A percentile compares a stretch with the other conserved stretches of the same genome.
phyloP scores from a whole-genome alignment of 345 rosid genomes.

The Populus nigra region DNA sequence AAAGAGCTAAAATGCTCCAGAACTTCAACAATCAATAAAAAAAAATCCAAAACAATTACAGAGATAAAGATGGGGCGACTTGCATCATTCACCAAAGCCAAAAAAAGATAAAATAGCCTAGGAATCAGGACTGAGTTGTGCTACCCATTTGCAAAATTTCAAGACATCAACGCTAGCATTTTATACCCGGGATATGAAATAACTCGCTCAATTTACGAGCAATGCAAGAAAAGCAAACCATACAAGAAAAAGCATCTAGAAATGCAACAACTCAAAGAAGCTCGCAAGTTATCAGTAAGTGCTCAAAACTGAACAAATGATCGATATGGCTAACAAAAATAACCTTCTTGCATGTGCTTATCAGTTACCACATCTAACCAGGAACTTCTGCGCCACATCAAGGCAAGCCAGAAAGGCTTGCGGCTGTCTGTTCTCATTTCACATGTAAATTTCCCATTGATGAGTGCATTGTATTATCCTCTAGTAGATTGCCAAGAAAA shows the following conservation, averaged over 20 bases:
- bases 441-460: conserved; percentile 1
- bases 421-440: conserved; percentile 2
- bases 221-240: conserved; percentile 15
- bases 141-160: neutral
- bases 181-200: neutral
- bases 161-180: neutral
- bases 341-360: conserved; percentile 11
- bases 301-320: conserved; percentile 7
- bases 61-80: neutral
- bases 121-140: neutral
- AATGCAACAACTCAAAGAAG: conserved; percentile 11
- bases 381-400: conserved; percentile 8
- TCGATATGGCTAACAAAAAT: conserved; percentile 6
- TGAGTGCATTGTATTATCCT: conserved; percentile 7
- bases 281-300: conserved; percentile 4
- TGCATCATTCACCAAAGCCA: too few species aligned
- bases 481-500: neutral
- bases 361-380: conserved; percentile 5
- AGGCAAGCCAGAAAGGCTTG: conserved; percentile 7
- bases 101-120: neutral
- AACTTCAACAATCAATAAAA: neutral
- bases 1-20: neutral
- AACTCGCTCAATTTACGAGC: neutral
- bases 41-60: neutral
- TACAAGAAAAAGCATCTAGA: conserved; percentile 5